A percentile compares a stretch with the other conserved stretches of the same genome.
phyloP scores from a whole-genome alignment of 768 basidiomycete genomes.

The Leucosporidium scottii region DNA sequence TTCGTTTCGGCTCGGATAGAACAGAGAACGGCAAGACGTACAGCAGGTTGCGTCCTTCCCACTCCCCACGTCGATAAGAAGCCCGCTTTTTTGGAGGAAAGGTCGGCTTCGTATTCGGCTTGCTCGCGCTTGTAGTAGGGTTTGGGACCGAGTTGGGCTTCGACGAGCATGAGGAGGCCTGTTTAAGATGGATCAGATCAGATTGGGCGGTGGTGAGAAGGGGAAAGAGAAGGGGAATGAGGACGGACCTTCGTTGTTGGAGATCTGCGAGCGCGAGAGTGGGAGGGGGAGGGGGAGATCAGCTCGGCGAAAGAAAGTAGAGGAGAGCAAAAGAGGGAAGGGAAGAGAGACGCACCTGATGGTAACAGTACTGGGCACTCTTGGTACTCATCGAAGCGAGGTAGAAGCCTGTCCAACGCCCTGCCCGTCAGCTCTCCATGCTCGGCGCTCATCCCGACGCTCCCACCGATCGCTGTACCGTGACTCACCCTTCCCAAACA shows the following conservation, averaged over 20 bases:
- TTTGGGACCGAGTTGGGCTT: constrained; percentile 2
- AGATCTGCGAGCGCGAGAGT: neutral
- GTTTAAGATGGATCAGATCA: neutral
- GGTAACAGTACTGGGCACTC: neutral
- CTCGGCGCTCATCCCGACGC: no score
- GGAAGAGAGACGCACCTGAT: no score
- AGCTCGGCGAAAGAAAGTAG: no score
- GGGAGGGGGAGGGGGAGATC: no score
- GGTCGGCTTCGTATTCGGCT: constrained; percentile 48
- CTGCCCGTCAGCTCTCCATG: no score
- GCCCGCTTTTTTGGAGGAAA: neutral
- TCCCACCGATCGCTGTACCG: neutral
- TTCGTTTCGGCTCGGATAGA: no score
- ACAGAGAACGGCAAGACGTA: no score
- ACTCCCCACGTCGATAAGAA: neutral
- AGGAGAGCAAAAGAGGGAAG: no score
- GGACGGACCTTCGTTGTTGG: constrained; percentile 2
- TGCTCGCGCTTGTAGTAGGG: neutral
- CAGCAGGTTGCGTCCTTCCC: neutral
- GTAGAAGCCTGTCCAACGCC: neutral
- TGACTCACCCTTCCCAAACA: neutral
- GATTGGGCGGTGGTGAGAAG: neutral
- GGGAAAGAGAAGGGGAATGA: neutral
- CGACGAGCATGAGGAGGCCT: constrained; percentile 5
- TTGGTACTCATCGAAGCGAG: neutral